Conservation (phyloP, 306 rosid genomes). For the Gynostemma pentaphyllum region DNA sequence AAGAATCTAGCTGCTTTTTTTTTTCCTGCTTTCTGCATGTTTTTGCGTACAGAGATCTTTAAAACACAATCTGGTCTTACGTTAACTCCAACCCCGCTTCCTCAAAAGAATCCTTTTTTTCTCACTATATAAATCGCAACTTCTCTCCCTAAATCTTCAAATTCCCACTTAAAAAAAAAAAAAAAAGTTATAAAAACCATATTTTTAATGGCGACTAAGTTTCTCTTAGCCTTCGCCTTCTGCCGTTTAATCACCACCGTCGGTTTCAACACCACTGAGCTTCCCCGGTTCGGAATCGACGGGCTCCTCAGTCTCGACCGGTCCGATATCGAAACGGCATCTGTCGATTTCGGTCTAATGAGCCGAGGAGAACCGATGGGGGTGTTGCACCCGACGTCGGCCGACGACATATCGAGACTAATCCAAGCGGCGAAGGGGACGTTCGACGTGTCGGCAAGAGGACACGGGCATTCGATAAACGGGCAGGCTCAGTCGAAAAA, state of each 20-base stretch:
- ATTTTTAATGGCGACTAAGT: slow-evolving; percentile 34
- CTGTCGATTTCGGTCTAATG: slow-evolving; percentile 62
- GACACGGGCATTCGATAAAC: slow-evolving; percentile 94
- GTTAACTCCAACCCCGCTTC: slow-evolving; percentile 38
- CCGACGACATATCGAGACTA: slow-evolving; percentile 35
- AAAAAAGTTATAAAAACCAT: neutral
- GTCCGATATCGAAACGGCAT: slow-evolving; percentile 35
- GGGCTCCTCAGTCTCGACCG: slow-evolving; percentile 49
- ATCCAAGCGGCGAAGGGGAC: slow-evolving; percentile 41
- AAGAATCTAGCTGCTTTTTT: slow-evolving; percentile 15
- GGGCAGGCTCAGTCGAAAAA: slow-evolving; percentile 59
- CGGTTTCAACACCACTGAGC: slow-evolving; percentile 42
- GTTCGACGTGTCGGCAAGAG: slow-evolving; percentile 68
- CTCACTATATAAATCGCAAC: slow-evolving; percentile 9
- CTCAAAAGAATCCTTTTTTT: no score
- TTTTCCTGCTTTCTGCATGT: slow-evolving; percentile 17
- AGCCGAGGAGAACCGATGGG: slow-evolving; percentile 30
- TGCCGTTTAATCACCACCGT: slow-evolving; percentile 48
- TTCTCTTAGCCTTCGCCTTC: slow-evolving; percentile 46
- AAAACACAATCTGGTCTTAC: slow-evolving; percentile 52
- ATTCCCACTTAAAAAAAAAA: neutral
- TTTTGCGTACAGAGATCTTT: slow-evolving; percentile 52
- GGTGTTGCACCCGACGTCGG: slow-evolving; percentile 54
- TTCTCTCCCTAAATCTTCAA: neutral
- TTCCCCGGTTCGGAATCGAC: slow-evolving; percentile 39